phyloP scores from a whole-genome alignment of 768 basidiomycete species.

The Tylopilus felleus region DNA sequence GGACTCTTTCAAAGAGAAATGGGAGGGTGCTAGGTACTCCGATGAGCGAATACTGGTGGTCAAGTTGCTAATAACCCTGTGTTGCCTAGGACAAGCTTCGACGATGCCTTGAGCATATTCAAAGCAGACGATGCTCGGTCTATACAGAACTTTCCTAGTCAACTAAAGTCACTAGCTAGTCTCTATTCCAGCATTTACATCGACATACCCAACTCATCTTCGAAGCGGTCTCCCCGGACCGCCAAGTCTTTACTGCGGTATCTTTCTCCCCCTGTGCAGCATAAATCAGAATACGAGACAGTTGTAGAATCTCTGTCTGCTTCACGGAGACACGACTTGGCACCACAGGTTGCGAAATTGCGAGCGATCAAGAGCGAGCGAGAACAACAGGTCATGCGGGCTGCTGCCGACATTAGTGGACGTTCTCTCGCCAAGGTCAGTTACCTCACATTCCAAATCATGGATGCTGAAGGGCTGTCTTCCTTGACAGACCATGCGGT shows the following conservation, averaged over 20 bases:
- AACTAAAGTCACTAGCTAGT: slow-evolving; percentile 54
- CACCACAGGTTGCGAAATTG: slow-evolving; percentile 66
- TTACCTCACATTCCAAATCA: not conserved
- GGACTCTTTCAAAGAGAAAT: slow-evolving; percentile 75
- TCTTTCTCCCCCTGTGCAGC: slow-evolving; percentile 32
- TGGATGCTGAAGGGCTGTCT: not conserved
- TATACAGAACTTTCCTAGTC: slow-evolving; percentile 51
- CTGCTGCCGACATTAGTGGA: slow-evolving; percentile 85
- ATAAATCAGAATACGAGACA: slow-evolving; percentile 47
- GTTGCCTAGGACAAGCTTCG: slow-evolving; percentile 56
- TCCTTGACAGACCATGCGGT: slow-evolving; percentile 72
- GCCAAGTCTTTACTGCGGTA: slow-evolving; percentile 58
- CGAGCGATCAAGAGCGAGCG: slow-evolving; percentile 74
- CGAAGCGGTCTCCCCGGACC: slow-evolving; percentile 37
- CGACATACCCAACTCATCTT: slow-evolving; percentile 43
- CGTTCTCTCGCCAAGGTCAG: slow-evolving; percentile 79
- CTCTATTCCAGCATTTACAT: slow-evolving; percentile 50
- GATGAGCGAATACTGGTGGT: not conserved
- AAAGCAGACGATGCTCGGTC: slow-evolving; percentile 70
- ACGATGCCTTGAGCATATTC: slow-evolving; percentile 65
- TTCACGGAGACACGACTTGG: slow-evolving; percentile 49
- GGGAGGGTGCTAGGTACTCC: slow-evolving; percentile 79
- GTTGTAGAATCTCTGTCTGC: slow-evolving; percentile 53
- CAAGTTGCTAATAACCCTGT: not conserved
- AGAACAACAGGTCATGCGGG: slow-evolving; percentile 78